A percentile compares a stretch with the other conserved stretches of the same genome.
Conservation (phyloP, 441 rosid genomes). For the Bruguiera hainesii region DNA sequence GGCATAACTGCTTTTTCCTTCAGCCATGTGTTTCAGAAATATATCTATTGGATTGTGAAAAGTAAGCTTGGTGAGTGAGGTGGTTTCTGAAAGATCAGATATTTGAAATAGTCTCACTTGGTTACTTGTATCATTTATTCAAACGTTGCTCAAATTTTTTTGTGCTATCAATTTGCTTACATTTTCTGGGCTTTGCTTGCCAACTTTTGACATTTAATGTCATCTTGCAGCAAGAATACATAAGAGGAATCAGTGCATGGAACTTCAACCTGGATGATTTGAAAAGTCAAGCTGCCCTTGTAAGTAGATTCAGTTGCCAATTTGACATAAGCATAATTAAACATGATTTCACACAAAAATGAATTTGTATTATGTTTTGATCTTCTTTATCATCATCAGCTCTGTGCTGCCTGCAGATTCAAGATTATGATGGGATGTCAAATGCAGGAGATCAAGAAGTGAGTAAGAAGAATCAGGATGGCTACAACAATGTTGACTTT, state of each 20-base stretch:
- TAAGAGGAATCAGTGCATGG: conserved; percentile 97
- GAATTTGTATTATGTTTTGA: not conserved
- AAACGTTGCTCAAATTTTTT: not conserved
- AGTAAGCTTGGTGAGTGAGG: too few relatives aligned
- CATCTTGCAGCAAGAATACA: conserved; percentile 87
- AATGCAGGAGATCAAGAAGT: conserved; percentile 48
- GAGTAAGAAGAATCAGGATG: conserved; percentile 42
- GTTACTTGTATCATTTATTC: conserved; percentile 6
- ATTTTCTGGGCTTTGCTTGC: conserved; percentile 9
- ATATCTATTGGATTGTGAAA: too few relatives aligned
- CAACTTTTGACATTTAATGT: conserved; percentile 9
- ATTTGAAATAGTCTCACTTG: not conserved
- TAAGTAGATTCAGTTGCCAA: conserved; percentile 37
- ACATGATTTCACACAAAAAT: too few relatives aligned
- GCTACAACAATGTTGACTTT: conserved; percentile 34
- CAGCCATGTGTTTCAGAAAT: too few relatives aligned
- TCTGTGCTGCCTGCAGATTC: conserved; percentile 55
- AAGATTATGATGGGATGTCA: conserved; percentile 51
- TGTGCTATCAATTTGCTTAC: not conserved
- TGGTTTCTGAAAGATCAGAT: not conserved
- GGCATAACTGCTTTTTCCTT: too few relatives aligned
- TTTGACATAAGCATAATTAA: too few relatives aligned
- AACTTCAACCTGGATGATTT: conserved; percentile 95
- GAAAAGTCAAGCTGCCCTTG: conserved; percentile 90
- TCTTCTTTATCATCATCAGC: conserved; percentile 10